Evolutionary conservation across 352 stramenopile genomes (phyloP).

Genomic region (Pythium pectinolyticum): DNA sequence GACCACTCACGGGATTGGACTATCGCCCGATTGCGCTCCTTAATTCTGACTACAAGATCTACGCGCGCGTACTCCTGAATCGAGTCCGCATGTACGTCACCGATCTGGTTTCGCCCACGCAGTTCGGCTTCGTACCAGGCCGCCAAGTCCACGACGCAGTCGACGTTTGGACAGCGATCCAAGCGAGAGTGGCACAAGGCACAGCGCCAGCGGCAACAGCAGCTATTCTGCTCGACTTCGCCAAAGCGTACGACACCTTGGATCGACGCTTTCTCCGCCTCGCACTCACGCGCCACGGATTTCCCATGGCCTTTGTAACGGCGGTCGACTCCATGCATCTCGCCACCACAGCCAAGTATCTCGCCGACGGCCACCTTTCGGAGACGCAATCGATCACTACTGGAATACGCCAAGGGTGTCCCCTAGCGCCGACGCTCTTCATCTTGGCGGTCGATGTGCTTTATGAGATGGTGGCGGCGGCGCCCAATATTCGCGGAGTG

Average conservation of each 20-base stretch:
- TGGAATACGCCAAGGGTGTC: constrained; percentile 13
- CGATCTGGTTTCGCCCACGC: background rate
- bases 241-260: background rate
- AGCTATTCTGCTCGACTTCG: background rate
- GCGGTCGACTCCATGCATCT: constrained; percentile 2
- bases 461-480: background rate
- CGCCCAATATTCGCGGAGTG: background rate
- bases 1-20: background rate
- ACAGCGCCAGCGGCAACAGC: too few relatives aligned
- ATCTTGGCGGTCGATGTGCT: constrained; percentile 12
- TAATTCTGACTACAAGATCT: constrained; percentile 24
- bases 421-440: constrained; percentile 4
- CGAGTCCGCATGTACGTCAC: background rate
- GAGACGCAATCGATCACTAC: background rate
- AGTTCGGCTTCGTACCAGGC: background rate
- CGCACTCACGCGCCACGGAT: background rate
- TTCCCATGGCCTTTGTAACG: background rate
- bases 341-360: background rate
- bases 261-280: background rate
- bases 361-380: background rate
- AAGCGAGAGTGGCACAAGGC: background rate
- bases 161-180: background rate
- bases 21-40: constrained; percentile 9
- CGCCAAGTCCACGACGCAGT: background rate
- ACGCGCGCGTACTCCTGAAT: background rate